Percentiles rank a stretch among this genome's conserved stretches.
Conservation (phyloP, 1,139 yeast species). For the Nadsonia starkeyi-henricii region DNA sequence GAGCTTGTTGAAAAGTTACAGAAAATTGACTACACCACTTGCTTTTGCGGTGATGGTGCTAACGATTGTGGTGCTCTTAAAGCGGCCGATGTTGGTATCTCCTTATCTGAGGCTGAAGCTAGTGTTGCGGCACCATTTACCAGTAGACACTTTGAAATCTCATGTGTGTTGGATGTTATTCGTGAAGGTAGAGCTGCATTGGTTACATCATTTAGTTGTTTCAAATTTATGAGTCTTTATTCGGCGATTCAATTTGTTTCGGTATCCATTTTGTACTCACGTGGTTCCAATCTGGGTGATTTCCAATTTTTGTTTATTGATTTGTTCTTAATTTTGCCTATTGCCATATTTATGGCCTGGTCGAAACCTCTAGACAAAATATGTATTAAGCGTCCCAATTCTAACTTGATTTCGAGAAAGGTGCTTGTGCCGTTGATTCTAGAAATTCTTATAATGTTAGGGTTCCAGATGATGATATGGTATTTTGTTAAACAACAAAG, state of each 20-base stretch:
- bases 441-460: conserved; percentile 46
- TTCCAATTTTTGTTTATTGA: conserved; percentile 94
- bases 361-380: conserved; percentile 58
- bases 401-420: conserved; percentile 82
- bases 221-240: conserved; percentile 93
- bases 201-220: conserved; percentile 90
- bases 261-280: conserved; percentile 67
- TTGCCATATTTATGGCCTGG: conserved; percentile 96
- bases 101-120: conserved; percentile 94
- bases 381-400: conserved; percentile 72
- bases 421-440: conserved; percentile 68
- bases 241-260: conserved; percentile 92
- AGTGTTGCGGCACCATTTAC: conserved; percentile 98
- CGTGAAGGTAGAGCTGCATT: conserved; percentile 89
- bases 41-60: conserved; percentile 90
- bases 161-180: conserved; percentile 83
- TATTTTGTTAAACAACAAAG: conserved; percentile 32
- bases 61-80: conserved; percentile 95
- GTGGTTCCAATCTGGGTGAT: conserved; percentile 93
- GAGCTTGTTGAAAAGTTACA: conserved; percentile 85
- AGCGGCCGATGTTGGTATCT: conserved; percentile 94
- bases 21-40: conserved; percentile 75
- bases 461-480: conserved; percentile 64
- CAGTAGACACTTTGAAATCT: conserved; percentile 72
- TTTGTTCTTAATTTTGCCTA: conserved; percentile 73